Conservation (phyloP, 2,329 filamentous ascomycete genomes). For the Cercospora sp. region DNA sequence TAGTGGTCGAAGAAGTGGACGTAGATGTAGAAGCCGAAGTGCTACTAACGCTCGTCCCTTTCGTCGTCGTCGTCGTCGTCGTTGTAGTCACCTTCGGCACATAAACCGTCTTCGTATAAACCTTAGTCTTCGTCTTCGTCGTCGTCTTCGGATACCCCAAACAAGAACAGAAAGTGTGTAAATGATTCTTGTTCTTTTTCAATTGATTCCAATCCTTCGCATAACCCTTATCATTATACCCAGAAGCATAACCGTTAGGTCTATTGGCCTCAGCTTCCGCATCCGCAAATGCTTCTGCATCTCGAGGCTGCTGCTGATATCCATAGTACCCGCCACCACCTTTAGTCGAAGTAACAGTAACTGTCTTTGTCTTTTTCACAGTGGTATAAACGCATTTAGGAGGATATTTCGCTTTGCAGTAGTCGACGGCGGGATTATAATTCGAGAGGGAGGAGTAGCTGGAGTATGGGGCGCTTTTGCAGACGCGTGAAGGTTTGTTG, state of each 20-base stretch:
- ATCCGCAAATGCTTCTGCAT: background rate
- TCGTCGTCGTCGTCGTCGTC: background rate
- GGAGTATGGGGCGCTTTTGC: background rate
- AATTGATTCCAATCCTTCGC: background rate
- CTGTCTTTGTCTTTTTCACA: background rate
- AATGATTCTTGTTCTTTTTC: background rate
- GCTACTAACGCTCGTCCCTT: too few species aligned
- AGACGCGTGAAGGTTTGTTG: background rate
- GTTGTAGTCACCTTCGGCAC: background rate
- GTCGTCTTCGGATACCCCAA: background rate
- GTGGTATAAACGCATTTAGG: background rate
- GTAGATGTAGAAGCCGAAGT: too few species aligned
- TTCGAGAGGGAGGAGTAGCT: background rate
- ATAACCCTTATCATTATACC: background rate
- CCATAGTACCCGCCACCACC: background rate
- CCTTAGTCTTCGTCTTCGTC: background rate
- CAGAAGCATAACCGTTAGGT: background rate
- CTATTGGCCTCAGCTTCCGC: background rate
- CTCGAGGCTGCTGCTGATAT: background rate
- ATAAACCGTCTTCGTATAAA: background rate
- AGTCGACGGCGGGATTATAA: background rate
- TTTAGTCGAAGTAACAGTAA: background rate
- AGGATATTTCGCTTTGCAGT: background rate
- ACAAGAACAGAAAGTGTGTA: background rate
- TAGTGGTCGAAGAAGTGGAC: too few species aligned